These are phyloP conservation scores for Serendipita sp. DNA, from an alignment of 768 basidiomycete species.

Conservation along the genomic window DNA sequence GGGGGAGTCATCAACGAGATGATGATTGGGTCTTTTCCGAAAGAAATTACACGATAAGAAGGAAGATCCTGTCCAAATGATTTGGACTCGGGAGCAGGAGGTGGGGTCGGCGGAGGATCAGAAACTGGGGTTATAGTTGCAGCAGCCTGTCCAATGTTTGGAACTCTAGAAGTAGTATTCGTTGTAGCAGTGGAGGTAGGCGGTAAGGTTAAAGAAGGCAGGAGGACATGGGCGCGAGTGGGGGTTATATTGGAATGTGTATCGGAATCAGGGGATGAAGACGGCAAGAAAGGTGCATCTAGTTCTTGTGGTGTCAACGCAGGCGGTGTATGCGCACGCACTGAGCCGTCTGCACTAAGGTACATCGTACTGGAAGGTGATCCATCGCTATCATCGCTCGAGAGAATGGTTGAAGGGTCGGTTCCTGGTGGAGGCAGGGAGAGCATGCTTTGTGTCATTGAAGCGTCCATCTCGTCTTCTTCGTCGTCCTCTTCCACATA, in stretches of 20 bases:
- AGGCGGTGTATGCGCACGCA: neutral
- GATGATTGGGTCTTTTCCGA: slow-evolving; percentile 45
- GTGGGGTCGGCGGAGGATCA: neutral
- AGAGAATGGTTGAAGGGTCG: slow-evolving; percentile 17
- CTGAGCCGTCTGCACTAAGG: slow-evolving; percentile 36
- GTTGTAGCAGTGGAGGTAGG: neutral
- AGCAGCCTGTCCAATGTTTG: neutral
- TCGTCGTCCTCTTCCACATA: slow-evolving; percentile 32
- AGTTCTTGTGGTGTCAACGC: neutral
- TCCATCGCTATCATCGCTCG: slow-evolving; percentile 15
- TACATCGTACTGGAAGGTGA: slow-evolving; percentile 57
- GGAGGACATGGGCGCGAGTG: neutral
- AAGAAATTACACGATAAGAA: slow-evolving; percentile 29
- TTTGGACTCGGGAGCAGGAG: neutral
- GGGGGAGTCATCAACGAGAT: slow-evolving; percentile 37
- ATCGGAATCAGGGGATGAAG: too few relatives aligned
- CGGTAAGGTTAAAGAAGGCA: neutral
- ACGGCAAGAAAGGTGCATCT: neutral
- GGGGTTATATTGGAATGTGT: neutral
- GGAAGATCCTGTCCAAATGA: neutral
- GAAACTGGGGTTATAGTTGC: neutral
- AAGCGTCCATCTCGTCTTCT: slow-evolving; percentile 29
- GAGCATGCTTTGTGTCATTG: slow-evolving; percentile 64
- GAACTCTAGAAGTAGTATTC: neutral
- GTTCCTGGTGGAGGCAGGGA: slow-evolving; percentile 27